A percentile compares a stretch with the other conserved stretches of the same genome.
These are phyloP conservation scores for Solioccasus polychromus DNA, from an alignment of 768 basidiomycete genomes.

Conservation along the genomic window DNA sequence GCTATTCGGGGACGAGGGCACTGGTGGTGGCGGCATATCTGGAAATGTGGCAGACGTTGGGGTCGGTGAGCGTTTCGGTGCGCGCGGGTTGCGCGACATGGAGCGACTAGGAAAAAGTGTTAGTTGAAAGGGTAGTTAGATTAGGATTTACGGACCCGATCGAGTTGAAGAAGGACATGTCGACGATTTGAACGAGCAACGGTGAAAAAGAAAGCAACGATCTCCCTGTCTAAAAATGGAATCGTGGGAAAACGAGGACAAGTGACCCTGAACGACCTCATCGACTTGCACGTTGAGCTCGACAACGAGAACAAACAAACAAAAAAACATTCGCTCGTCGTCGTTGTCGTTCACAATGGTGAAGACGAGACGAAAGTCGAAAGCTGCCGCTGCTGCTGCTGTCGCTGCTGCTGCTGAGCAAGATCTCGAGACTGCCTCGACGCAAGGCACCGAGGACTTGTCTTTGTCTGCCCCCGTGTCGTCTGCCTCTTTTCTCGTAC, in stretches of 20 bases:
- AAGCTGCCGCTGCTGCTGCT: slow-evolving; percentile 44
- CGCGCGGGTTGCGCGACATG: slow-evolving; percentile 71
- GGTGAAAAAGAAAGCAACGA: not conserved
- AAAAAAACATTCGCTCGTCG: not conserved
- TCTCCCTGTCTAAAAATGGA: slow-evolving; percentile 7
- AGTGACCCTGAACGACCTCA: slow-evolving; percentile 27
- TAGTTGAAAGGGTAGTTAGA: slow-evolving; percentile 5
- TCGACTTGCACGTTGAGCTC: slow-evolving; percentile 36
- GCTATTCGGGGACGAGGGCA: slow-evolving; percentile 38
- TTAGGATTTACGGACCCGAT: slow-evolving; percentile 53
- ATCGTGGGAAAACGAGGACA: slow-evolving; percentile 17
- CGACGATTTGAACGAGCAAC: not conserved
- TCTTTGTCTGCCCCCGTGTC: slow-evolving; percentile 27
- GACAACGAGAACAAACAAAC: too few species aligned
- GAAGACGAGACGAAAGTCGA: slow-evolving; percentile 63
- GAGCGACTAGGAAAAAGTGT: slow-evolving; percentile 52
- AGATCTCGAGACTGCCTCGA: slow-evolving; percentile 33
- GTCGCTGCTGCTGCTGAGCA: slow-evolving; percentile 23
- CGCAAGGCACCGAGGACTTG: slow-evolving; percentile 36
- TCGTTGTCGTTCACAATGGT: slow-evolving; percentile 28
- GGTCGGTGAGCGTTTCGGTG: slow-evolving; percentile 69
- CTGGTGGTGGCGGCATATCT: slow-evolving; percentile 41
- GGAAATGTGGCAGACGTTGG: slow-evolving; percentile 65
- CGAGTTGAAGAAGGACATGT: slow-evolving; percentile 83
- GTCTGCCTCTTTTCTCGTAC: slow-evolving; percentile 29